A percentile compares a stretch with the other conserved stretches of the same genome.
Conservation (phyloP, 2,329 filamentous ascomycete species). For the Paecilomyces dactylethromorphus region DNA sequence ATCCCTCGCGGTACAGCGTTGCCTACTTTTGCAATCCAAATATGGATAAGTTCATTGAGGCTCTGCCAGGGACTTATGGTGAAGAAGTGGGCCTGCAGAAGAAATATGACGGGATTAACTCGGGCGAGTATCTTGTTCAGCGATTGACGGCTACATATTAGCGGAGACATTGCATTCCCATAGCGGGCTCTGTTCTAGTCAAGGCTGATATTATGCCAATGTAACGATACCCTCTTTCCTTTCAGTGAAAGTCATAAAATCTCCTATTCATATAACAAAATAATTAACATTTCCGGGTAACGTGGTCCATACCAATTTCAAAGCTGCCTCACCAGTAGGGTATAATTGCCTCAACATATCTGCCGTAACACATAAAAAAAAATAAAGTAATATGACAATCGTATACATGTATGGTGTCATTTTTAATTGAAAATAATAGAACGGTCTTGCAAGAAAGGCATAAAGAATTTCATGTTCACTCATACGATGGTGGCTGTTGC, state of each 20-base stretch:
- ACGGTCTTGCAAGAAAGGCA: neutral
- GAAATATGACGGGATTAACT: constrained; percentile 73
- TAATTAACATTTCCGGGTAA: no score
- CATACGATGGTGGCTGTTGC: constrained; percentile 12
- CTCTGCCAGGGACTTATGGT: constrained; percentile 69
- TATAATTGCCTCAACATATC: no score
- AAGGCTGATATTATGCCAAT: no score
- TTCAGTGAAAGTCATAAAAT: no score
- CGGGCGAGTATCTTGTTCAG: constrained; percentile 73
- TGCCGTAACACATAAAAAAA: no score
- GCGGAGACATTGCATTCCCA: neutral
- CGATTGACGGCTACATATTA: constrained; percentile 69
- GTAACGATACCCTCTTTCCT: no score
- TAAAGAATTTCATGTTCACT: neutral
- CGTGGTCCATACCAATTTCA: no score
- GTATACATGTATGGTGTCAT: neutral
- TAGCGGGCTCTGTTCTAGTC: neutral
- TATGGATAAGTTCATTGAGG: constrained; percentile 67
- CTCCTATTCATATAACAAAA: no score
- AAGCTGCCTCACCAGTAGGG: no score
- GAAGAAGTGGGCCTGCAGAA: constrained; percentile 54
- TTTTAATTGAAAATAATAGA: neutral
- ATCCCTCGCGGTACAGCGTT: constrained; percentile 78
- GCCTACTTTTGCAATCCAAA: constrained; percentile 93
- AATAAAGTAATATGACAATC: no score